A percentile compares a stretch with the other conserved stretches of the same genome.
Evolutionary conservation across 306 rosid genomes (phyloP).

Genomic region (Prunus persica): DNA sequence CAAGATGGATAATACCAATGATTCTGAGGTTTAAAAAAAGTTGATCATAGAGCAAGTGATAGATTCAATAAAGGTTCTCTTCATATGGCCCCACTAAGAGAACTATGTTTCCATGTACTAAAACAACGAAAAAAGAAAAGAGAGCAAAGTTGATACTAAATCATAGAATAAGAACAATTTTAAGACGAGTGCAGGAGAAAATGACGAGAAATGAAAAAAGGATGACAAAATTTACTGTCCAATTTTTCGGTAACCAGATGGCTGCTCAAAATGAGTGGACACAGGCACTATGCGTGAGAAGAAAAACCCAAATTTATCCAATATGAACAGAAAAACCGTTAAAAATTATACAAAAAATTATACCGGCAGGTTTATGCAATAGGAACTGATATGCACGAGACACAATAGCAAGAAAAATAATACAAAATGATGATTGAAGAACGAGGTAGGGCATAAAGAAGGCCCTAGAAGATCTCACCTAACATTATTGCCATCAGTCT

Average conservation of each 20-base stretch:
- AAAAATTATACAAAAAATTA: background rate
- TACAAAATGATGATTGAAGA: background rate
- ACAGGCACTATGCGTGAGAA: background rate
- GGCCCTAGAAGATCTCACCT: slow-evolving; percentile 58
- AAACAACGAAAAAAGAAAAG: background rate
- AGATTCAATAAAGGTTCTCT: background rate
- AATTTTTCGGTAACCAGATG: background rate
- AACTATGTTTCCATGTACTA: background rate
- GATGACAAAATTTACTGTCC: background rate
- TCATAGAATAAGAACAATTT: background rate
- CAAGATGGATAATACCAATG: background rate
- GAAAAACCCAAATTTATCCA: background rate
- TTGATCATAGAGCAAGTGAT: background rate
- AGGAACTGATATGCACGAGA: background rate
- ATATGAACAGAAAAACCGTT: background rate
- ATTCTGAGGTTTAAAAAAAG: background rate
- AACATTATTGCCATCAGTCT: slow-evolving; percentile 68
- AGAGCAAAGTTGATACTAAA: background rate
- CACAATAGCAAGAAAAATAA: slow-evolving; percentile 1
- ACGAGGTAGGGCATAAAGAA: slow-evolving; percentile 17
- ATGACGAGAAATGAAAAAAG: background rate
- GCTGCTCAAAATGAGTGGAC: background rate
- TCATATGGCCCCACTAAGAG: background rate
- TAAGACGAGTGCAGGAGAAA: background rate
- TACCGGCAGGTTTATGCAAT: background rate